Base-by-base conservation (phyloP, 805 yeast species). In the Metschnikowia vanudenii region DNA sequence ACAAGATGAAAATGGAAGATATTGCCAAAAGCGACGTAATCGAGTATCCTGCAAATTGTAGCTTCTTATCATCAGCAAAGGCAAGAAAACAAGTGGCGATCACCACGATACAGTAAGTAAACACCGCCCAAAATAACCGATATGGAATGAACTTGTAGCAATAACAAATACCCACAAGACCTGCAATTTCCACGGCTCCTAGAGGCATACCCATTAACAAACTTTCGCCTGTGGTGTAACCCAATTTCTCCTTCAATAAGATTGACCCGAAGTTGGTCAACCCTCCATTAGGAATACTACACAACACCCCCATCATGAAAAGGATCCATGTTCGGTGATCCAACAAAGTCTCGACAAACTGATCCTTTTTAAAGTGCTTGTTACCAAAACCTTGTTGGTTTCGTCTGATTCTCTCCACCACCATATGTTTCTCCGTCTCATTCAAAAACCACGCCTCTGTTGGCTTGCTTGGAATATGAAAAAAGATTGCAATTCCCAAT, bases 271-370 rank as follows among this genome's bases (percentile, higher is more conserved):
- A 78, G 59, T 71, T 74, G 14, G 79, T 69, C 41, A 76, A 60
- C 39, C 82, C 86, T 52, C 84, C 85, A 52, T 79, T 76, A 51
- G 76, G 82, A 49, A 74, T 64, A 45, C 66, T 38, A 24, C 41
- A 34, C 35, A 44, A 41, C 2, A 50, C 28, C n/a, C 46, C 46
- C 41, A 50, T 33, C n/a, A 37, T 22, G 37, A 50, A 47, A 17
- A 47, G 35, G 18, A 50, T 32, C 73, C 73, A 57, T 54, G 75
- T 62, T 59, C 63, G 57, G 55, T 61, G 56, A 66, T 63, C 66
- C 48, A 58, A 37, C 58, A 68, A 38, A 52, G 74, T 66, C 60
- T 62, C 76, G 9, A 47, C 55, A 20, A 72, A 51, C 50, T 73
- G 78, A 26, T 66, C 50, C 54, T 43, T 53, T 51, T 73, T 73